These are phyloP conservation scores for Arthrobotrys pseudoclavata DNA, from an alignment of 2,329 filamentous ascomycete genomes.

Conservation along the genomic window DNA sequence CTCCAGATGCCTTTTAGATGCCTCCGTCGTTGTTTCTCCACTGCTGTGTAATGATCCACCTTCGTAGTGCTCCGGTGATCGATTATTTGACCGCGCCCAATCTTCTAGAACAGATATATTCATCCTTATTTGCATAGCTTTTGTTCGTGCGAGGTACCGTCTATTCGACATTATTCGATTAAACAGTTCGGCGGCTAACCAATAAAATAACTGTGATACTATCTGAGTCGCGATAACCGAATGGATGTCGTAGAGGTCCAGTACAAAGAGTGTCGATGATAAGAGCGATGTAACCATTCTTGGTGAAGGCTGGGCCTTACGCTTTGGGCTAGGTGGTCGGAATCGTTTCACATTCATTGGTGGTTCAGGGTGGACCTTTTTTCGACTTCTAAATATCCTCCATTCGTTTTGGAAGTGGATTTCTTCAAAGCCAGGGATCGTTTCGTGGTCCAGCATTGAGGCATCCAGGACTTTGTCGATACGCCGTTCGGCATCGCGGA, in stretches of 20 bases:
- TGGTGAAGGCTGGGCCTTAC: conserved; percentile 89
- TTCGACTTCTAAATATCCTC: conserved; percentile 95
- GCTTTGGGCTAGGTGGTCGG: conserved; percentile 91
- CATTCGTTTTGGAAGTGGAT: conserved; percentile 98
- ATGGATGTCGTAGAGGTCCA: conserved; percentile 98
- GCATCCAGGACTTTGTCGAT: conserved; percentile 95
- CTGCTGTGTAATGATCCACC: conserved; percentile 86
- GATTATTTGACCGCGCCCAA: conserved; percentile 93
- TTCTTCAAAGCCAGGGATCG: conserved; percentile 96
- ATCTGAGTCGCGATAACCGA: conserved; percentile 95
- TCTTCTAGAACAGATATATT: conserved; percentile 96
- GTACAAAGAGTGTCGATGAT: conserved; percentile 94
- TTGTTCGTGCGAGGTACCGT: conserved; percentile 93
- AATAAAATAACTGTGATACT: conserved; percentile 91
- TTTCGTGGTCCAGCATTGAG: conserved; percentile 97
- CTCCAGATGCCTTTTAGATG: conserved; percentile 84
- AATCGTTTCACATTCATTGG: conserved; percentile 81
- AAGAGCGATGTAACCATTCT: conserved; percentile 95
- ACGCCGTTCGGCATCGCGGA: conserved; percentile 92
- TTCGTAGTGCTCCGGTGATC: conserved; percentile 95
- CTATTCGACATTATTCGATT: conserved; percentile 97
- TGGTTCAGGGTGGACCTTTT: conserved; percentile 89
- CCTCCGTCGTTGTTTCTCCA: conserved; percentile 88
- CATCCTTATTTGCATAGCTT: conserved; percentile 99
- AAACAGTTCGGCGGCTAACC: conserved; percentile 95